Percentiles rank a stretch among this genome's conserved stretches.
phyloP scores from a whole-genome alignment of 1,284 basidiomycete species.

The Grifola frondosa region DNA sequence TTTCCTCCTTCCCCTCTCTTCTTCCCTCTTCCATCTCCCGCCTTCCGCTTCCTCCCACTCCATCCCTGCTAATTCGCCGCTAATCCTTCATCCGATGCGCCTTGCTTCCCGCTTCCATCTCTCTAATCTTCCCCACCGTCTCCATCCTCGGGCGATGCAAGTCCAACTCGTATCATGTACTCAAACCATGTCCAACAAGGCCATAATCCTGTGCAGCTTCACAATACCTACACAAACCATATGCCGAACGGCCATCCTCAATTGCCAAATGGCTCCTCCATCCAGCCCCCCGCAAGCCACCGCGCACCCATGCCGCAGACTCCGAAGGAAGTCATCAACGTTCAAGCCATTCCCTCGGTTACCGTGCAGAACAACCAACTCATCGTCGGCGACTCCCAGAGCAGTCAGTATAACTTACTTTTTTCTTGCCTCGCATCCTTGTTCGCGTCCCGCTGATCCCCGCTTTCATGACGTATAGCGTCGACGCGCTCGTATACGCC shows the following conservation, averaged over 20 bases:
- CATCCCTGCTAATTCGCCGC: conserved; percentile 21
- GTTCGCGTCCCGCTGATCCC: conserved; percentile 11
- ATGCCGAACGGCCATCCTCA: conserved; percentile 33
- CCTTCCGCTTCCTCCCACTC: conserved; percentile 10
- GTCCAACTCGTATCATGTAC: conserved; percentile 67
- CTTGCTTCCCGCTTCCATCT: conserved; percentile 21
- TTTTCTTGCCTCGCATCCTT: conserved; percentile 11
- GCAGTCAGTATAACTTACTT: conserved; percentile 49
- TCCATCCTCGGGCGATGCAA: conserved; percentile 40
- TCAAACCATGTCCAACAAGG: conserved; percentile 53
- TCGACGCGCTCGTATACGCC: conserved; percentile 47
- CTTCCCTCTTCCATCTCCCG: conserved; percentile 8
- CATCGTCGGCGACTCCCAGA: conserved; percentile 67
- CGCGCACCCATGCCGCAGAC: conserved; percentile 26
- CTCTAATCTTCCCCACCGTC: conserved; percentile 30
- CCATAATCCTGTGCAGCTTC: conserved; percentile 39
- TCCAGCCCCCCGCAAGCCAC: conserved; percentile 24
- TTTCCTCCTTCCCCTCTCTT: conserved; percentile 9
- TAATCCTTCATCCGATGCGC: conserved; percentile 23
- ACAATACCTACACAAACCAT: conserved; percentile 26
- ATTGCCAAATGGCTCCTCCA: conserved; percentile 28
- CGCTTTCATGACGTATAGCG: conserved; percentile 24
- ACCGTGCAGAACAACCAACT: conserved; percentile 64
- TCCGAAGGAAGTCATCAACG: conserved; percentile 58
- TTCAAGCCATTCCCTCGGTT: conserved; percentile 72